Evolutionary conservation across 257 asterid genomes (phyloP), one percentile per base, ranked within the genome.

Genomic region (Fraxinus pennsylvanica): DNA sequence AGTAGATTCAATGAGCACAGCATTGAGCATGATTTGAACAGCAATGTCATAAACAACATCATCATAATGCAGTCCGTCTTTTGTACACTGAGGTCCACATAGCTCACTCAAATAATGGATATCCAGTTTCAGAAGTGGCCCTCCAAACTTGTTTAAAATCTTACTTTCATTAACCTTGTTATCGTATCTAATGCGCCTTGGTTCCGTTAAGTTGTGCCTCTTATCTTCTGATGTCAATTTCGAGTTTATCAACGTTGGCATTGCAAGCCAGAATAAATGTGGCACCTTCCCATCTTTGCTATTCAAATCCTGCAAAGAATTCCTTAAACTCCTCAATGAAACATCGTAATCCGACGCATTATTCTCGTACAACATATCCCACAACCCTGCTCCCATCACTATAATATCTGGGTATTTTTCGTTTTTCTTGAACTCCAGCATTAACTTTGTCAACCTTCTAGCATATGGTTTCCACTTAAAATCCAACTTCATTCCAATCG

Each of bases 51-150:
- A 96, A 68, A 93, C 97, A 79, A 85, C 88, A 38, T 84, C 87
- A n/a, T 89, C 86, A 35, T 96, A 96, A 85, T 96, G 99, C 97
- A 96, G 88, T 61, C 99, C 99, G 73, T 96, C 97, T 8, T 73
- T 68, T 33, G 99, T 87, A 85, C 99, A 93, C 22, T 22, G 82
- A 45, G 80, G 76, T 71, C 99, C 98, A 78, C 99, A 96, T 13
- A 81, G 78, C 12, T 77, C 82, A 59, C 97, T 96, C 89, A 96
- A 78, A 22, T 76, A 41, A 65, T 74, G 95, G 21, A 91, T 85
- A 82, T 96, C 98, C 54, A 96, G 88, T 45, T 92, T 83, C 50
- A 86, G 47, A 74, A 93, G 80, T 0, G 97, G 97, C 27, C 99
- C 98, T 6, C 95, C 97, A 61, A 80, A 78, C 69, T 82, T 73